Conservation (phyloP, 805 yeast genomes). For the Debaryomyces hansenii region DNA sequence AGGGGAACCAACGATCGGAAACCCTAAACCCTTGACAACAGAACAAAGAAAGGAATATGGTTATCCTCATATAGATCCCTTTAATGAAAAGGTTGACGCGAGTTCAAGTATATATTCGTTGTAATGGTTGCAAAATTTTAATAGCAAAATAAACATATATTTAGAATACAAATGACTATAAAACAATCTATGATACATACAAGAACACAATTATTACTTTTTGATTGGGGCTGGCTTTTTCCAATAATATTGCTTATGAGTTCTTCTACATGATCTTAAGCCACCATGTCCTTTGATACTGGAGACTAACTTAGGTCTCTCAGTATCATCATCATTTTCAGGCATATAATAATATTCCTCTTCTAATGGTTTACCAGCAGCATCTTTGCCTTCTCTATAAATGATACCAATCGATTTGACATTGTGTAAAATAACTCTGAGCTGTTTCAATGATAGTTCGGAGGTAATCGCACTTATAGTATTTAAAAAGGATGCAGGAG, state of each 20-base stretch:
- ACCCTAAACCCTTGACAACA: slow-evolving; percentile 26
- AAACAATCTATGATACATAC: background rate
- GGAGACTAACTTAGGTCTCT: slow-evolving; percentile 68
- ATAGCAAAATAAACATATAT: slow-evolving; percentile 9
- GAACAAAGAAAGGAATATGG: slow-evolving; percentile 24
- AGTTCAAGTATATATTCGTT: slow-evolving; percentile 7
- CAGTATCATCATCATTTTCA: slow-evolving; percentile 73
- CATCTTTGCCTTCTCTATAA: slow-evolving; percentile 88
- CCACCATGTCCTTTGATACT: slow-evolving; percentile 79
- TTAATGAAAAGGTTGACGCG: background rate
- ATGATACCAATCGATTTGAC: slow-evolving; percentile 80
- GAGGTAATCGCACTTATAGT: slow-evolving; percentile 59
- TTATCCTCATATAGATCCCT: slow-evolving; percentile 22
- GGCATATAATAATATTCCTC: slow-evolving; percentile 91
- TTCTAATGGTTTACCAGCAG: slow-evolving; percentile 92
- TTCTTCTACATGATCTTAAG: slow-evolving; percentile 85
- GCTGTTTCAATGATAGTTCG: slow-evolving; percentile 41
- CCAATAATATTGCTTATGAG: slow-evolving; percentile 88
- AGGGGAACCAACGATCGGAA: slow-evolving; percentile 16
- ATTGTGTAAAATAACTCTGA: slow-evolving; percentile 44
- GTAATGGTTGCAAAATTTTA: background rate
- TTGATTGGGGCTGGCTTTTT: slow-evolving; percentile 55
- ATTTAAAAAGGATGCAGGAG: slow-evolving; percentile 74
- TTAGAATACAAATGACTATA: slow-evolving; percentile 2
- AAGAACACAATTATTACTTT: slow-evolving; percentile 17